Evolutionary conservation across 2,329 filamentous ascomycete species (phyloP), one percentile per base, ranked within the genome.

Genomic region (Cucurbitaria berberidis): DNA sequence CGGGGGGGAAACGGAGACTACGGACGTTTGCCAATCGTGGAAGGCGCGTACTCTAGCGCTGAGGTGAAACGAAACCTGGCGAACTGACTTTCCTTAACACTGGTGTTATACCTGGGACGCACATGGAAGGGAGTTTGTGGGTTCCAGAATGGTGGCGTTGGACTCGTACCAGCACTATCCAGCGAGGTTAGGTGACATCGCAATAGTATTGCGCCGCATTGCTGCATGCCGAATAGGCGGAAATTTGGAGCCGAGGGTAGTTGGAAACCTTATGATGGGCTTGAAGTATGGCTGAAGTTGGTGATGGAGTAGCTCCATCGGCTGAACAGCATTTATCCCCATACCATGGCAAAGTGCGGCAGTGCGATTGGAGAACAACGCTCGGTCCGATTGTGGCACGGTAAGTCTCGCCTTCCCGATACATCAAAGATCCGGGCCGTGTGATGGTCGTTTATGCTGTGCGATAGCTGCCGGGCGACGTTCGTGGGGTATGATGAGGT

Each of bases 281-380:
- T 15, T 27, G 26, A 29, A n/a, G 40, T 13, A 27, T 26, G 40
- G 40, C 24, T 42, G 11, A 42, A 39, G 36, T 42, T 26, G 7
- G n/a, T 29, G 19, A 39, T 22, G 5, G 11, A 22, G 36, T 24
- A 39, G 36, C 19, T 26, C n/a, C 24, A 42, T 48, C 57, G 54
- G 51, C 41, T 48, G 48, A 45, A 35, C 36, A 30, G 21, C 16
- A 42, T 58, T 60, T 55, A 58, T 48, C 57, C 55, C 46, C 11
- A 38, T 50, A 48, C 42, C 43, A 47, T 53, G 38, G 30, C 24
- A 42, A 16, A 26, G 15, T n/a, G n/a, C 24, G 22, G 24, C 18
- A 29, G 1, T 16, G 18, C 22, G 15, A 48, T 42, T 43, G 41
- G 35, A 26, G 21, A 22, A 24, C 24, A 42, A 36, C 30, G 21